phyloP scores from a whole-genome alignment of 2,329 filamentous ascomycete genomes.

The Aspergillaceae sp. region DNA sequence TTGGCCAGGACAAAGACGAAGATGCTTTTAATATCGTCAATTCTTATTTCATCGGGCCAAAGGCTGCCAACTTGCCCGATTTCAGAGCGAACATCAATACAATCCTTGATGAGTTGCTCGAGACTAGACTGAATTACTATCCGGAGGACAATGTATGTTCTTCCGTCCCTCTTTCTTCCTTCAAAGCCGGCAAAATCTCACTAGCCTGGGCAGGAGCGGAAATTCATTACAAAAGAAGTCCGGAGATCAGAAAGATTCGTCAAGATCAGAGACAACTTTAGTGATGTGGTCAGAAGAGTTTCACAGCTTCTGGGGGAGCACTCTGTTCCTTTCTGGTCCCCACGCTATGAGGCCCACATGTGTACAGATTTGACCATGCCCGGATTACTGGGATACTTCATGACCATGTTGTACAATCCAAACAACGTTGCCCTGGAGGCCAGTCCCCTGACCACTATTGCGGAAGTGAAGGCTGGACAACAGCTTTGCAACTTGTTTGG shows the following conservation, averaged over 20 bases:
- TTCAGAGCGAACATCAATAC: conserved; percentile 34
- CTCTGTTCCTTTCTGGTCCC: conserved; percentile 39
- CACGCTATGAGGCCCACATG: conserved; percentile 43
- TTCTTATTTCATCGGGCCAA: conserved; percentile 39
- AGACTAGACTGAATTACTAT: conserved; percentile 16
- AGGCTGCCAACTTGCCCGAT: conserved; percentile 28
- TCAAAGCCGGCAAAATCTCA: background rate
- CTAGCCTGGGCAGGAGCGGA: background rate
- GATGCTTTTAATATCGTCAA: conserved; percentile 17
- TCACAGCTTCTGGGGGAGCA: conserved; percentile 34
- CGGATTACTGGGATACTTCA: conserved; percentile 39
- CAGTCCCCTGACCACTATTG: conserved; percentile 38
- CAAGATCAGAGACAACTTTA: conserved; percentile 25
- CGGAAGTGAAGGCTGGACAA: conserved; percentile 39
- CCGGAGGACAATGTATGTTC: background rate
- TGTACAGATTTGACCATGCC: conserved; percentile 37
- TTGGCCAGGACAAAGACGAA: background rate
- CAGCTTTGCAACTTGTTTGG: conserved; percentile 41
- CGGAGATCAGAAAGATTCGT: conserved; percentile 2
- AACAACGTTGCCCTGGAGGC: conserved; percentile 43
- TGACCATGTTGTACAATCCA: conserved; percentile 45
- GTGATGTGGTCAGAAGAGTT: conserved; percentile 27
- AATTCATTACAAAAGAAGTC: conserved; percentile 5
- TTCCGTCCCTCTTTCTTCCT: background rate
- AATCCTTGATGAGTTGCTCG: conserved; percentile 31